These are phyloP conservation scores for Vickermania spadyakhi DNA, from an alignment of 208 protist genomes.

Conservation along the genomic window DNA sequence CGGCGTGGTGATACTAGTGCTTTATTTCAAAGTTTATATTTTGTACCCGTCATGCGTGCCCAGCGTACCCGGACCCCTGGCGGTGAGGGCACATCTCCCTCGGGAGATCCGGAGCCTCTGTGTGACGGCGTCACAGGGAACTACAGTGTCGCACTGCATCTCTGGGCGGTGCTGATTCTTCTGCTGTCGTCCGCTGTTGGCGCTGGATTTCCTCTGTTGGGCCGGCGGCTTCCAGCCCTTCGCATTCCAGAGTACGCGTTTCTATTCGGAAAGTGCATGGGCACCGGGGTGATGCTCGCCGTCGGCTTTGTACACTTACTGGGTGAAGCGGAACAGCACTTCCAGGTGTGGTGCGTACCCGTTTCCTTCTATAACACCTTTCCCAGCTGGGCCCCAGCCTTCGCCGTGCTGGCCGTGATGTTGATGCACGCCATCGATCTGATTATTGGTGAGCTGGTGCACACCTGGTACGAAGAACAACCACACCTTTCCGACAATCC, in stretches of 20 bases:
- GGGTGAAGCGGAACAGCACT: constrained; percentile 6
- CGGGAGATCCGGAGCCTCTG: not conserved
- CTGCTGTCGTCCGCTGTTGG: constrained; percentile 13
- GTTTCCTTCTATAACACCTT: constrained; percentile 10
- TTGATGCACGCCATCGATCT: constrained; percentile 13
- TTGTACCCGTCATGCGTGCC: too few relatives aligned
- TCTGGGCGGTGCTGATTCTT: constrained; percentile 17
- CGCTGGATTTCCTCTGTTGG: constrained; percentile 13
- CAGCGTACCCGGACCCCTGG: too few relatives aligned
- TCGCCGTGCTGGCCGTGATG: constrained; percentile 14
- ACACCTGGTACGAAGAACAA: constrained; percentile 6
- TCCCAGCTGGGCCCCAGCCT: constrained; percentile 13
- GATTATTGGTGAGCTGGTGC: constrained; percentile 4
- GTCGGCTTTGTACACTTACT: constrained; percentile 16
- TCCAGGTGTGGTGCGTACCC: constrained; percentile 16
- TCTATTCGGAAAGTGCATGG: constrained; percentile 15
- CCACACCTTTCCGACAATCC: not conserved
- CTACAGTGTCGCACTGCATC: constrained; percentile 13
- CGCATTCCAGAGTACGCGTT: constrained; percentile 10
- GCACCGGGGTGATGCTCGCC: constrained; percentile 20
- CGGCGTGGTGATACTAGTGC: too few relatives aligned
- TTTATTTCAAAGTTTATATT: too few relatives aligned
- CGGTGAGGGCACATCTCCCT: too few relatives aligned
- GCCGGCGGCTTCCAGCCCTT: constrained; percentile 12
- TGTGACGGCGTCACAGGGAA: constrained; percentile 1